Base-by-base conservation (phyloP, 192 early-diverging fungal genomes). In the Thamnidium elegans region DNA sequence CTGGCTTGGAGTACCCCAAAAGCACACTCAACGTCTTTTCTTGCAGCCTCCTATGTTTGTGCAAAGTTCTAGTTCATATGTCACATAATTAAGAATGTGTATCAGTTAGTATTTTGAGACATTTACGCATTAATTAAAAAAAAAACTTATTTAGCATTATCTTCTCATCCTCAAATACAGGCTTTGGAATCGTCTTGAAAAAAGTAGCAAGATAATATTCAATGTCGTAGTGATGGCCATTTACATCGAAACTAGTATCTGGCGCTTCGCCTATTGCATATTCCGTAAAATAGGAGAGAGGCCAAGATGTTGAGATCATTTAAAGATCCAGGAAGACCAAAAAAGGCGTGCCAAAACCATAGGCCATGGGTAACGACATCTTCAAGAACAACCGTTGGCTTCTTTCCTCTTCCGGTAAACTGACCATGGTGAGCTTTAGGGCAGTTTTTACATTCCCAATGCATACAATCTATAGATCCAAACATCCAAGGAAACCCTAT, bases 391-490 rank as follows among this genome's bases (percentile, higher is more conserved):
- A 72, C 14, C 14, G 68, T 72, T 19, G 70, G 54, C 2, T 42
- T n/a, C 14, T 60, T 61, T 30, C 42, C 32, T 15, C 65, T 72
- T 1, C 39, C 70, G 15, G 45, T 30, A 26, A 39, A 72, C n/a
- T 72, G 7, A 15, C 70, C 56, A 19, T 55, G 53, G 14, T 4
- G 31, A 3, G 42, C 10, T 7, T 3, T 36, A 36, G 34, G 34
- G 7, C 34, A 36, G 7, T 36, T 36, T 7, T 36, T 36, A 3
- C 34, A 30, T 15, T 31, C 7, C 58, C 61, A 74, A 30, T 72
- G 61, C 59, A 56, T 72, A 32, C 61, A 72, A 19, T 72, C 71
- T 3, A 72, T 21, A 4, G 56, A 73, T 4, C 71, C 70, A 17
- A 72, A 6, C 69, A 72, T 72, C 13, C 59, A 71, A 34, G 70